Conservation (phyloP, 208 protist genomes). For the Trypanosomatidae sp. region DNA sequence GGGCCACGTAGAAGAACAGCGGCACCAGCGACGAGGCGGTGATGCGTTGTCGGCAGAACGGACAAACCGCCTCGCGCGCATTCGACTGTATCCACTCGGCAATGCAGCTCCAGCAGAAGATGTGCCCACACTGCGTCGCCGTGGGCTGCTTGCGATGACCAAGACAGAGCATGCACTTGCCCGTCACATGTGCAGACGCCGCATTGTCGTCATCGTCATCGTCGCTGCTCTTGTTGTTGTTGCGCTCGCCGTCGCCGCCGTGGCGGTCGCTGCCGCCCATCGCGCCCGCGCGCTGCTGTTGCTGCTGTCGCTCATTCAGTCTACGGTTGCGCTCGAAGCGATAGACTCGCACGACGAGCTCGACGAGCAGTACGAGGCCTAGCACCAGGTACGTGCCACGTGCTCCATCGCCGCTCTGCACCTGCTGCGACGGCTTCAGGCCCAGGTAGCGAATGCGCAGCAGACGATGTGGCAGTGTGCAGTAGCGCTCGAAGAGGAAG, state of each 20-base stretch:
- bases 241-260: neutral
- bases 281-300: too few species aligned
- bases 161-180: slow-evolving; percentile 82
- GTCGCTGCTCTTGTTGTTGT: slow-evolving; percentile 8
- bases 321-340: slow-evolving; percentile 13
- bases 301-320: neutral
- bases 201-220: slow-evolving; percentile 31
- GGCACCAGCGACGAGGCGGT: slow-evolving; percentile 59
- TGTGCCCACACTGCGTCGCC: slow-evolving; percentile 68
- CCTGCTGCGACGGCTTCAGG: slow-evolving; percentile 35
- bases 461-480: slow-evolving; percentile 53
- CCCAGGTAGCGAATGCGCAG: slow-evolving; percentile 52
- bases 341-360: slow-evolving; percentile 70
- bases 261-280: neutral
- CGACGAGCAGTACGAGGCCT: slow-evolving; percentile 52
- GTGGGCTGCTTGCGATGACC: slow-evolving; percentile 60
- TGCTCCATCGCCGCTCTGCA: slow-evolving; percentile 38
- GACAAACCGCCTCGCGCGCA: slow-evolving; percentile 55
- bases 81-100: slow-evolving; percentile 78
- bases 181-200: slow-evolving; percentile 8
- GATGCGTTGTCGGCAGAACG: slow-evolving; percentile 79
- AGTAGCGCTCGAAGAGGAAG: slow-evolving; percentile 75
- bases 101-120: slow-evolving; percentile 85
- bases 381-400: slow-evolving; percentile 46
- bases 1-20: slow-evolving; percentile 71